Base-by-base conservation (phyloP, 129 eudicot genomes). In the Erigeron canadensis region DNA sequence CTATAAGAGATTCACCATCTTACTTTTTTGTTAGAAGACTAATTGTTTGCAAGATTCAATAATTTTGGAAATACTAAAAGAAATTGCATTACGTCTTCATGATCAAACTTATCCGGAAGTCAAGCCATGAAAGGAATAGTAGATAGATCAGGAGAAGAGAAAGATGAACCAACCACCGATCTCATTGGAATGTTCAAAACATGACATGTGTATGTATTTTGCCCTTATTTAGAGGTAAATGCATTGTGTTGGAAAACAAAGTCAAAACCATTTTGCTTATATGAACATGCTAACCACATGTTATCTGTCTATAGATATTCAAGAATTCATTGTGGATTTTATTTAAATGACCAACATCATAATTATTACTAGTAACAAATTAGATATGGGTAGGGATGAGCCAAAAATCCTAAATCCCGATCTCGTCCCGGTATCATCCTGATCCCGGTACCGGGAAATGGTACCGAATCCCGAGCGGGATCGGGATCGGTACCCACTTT, bases 221-320 rank as follows among this genome's bases (percentile, higher is more conserved):
- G 55, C 48, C 12, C 70, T 38, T 37, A 37, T 39, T 28, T 55
- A 39, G 19, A 12, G 63, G 23, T 42, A 45, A 63, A 74, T 28
- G 34, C 34, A 28, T 28, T 28, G 3, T 2, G 34, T 28, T 28
- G 34, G 70, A 62, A 50, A 73, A 10, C 39, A 47, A 28, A n/a
- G 34, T 8, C 13, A 39, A 39, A 51, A 64, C 51, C 64, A 74
- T 63, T 46, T 10, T 38, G 5, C 40, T 37, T 11, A 62, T 50
- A 39, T 28, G 54, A 53, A 63, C 19, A 74, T 74, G 34, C 19
- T 17, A 74, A 63, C 63, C 71, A 74, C 70, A 63, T 46, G 45
- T 48, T 68, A 68, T 68, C 28, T 34, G 57, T 50, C 45, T 47
- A 68, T 68, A 60, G 8, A 48, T 28, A 43, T 4, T n/a, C 28